Evolutionary conservation across 371 early-diverging fungal species (phyloP).

Genomic region (Mucor mucedo): DNA sequence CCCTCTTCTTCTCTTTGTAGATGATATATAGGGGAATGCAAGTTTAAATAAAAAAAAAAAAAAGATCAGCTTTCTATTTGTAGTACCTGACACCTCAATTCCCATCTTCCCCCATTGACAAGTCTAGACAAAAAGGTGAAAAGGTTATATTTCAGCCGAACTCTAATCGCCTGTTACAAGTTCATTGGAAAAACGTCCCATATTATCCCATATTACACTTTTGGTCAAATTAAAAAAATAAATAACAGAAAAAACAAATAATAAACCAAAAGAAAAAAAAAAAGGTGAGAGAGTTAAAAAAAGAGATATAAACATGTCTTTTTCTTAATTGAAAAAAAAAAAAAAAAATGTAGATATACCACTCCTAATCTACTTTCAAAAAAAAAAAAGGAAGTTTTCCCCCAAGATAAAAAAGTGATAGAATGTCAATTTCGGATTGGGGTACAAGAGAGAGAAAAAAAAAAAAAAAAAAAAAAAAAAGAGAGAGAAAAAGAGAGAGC

Average conservation of each 20-base stretch:
- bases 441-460: not conserved
- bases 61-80: not conserved
- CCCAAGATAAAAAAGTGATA: too few relatives aligned
- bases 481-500: conserved; percentile 50
- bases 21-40: conserved; percentile 53
- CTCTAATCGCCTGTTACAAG: conserved; percentile 21
- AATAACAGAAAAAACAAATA: not conserved
- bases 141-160: conserved; percentile 35
- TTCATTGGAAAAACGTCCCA: conserved; percentile 75
- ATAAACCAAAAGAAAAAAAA: conserved; percentile 50
- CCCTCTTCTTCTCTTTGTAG: conserved; percentile 62
- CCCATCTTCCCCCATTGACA: too few relatives aligned
- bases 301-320: conserved; percentile 18
- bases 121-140: too few relatives aligned
- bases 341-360: conserved; percentile 40
- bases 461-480: conserved; percentile 41
- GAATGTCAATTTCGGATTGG: too few relatives aligned
- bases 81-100: conserved; percentile 71
- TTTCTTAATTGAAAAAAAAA: conserved; percentile 31
- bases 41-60: not conserved
- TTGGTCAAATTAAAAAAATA: conserved; percentile 38
- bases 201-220: conserved; percentile 39
- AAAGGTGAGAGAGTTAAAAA: conserved; percentile 42
- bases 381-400: too few relatives aligned
- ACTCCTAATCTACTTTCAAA: too few relatives aligned